phyloP scores from a whole-genome alignment of 495 filamentous ascomycete genomes.

The Tuber calosporum region DNA sequence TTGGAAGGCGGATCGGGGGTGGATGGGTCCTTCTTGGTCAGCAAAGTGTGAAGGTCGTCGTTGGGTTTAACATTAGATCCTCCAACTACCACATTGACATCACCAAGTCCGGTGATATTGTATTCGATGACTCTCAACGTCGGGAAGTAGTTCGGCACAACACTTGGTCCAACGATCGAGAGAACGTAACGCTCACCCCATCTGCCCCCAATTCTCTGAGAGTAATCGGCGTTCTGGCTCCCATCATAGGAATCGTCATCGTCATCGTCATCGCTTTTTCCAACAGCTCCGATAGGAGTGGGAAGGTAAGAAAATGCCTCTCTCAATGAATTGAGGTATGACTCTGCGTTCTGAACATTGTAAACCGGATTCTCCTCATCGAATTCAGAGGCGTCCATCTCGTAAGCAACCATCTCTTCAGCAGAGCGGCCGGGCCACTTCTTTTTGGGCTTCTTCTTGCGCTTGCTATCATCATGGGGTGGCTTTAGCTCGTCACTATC shows the following conservation, averaged over 20 bases:
- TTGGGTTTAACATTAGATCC: slow-evolving; percentile 3
- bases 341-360: slow-evolving; percentile 55
- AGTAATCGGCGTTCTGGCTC: slow-evolving; percentile 44
- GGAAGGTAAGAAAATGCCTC: slow-evolving; percentile 69
- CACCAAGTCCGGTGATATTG: slow-evolving; percentile 68
- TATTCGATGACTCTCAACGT: slow-evolving; percentile 83
- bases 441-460: slow-evolving; percentile 40
- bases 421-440: slow-evolving; percentile 17
- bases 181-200: slow-evolving; percentile 81
- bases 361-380: slow-evolving; percentile 51
- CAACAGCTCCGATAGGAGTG: slow-evolving; percentile 45
- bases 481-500: slow-evolving; percentile 68
- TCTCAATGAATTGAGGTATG: slow-evolving; percentile 75
- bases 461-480: slow-evolving; percentile 45
- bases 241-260: slow-evolving; percentile 43
- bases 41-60: slow-evolving; percentile 23
- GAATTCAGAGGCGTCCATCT: slow-evolving; percentile 31
- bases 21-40: slow-evolving; percentile 51
- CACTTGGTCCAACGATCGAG: slow-evolving; percentile 68
- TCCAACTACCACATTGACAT: background rate
- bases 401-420: slow-evolving; percentile 23
- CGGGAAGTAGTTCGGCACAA: slow-evolving; percentile 92
- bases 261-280: slow-evolving; percentile 22
- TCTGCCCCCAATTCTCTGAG: slow-evolving; percentile 63
- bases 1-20: slow-evolving; percentile 67